Conservation (phyloP, 257 asterid genomes). For the Nicotiana noctiflora region DNA sequence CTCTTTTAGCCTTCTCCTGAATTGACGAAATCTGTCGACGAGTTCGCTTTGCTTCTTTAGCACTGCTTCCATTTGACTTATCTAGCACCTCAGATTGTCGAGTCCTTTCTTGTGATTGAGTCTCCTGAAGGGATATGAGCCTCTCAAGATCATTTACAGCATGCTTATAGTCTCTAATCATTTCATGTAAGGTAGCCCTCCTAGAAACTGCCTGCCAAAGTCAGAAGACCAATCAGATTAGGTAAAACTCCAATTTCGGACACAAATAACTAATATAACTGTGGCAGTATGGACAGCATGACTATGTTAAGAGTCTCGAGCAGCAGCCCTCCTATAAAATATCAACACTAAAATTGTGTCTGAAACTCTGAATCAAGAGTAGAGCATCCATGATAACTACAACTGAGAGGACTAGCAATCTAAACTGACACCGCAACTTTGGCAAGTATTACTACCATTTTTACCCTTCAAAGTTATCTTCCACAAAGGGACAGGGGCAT, state of each 20-base stretch:
- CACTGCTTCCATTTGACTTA: slow-evolving; percentile 45
- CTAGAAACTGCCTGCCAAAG: slow-evolving; percentile 74
- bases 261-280: background rate
- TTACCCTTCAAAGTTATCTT: background rate
- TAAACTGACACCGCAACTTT: background rate
- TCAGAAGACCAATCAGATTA: background rate
- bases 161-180: slow-evolving; percentile 82
- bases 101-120: slow-evolving; percentile 37
- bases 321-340: background rate
- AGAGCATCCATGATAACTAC: background rate
- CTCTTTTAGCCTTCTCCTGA: slow-evolving; percentile 64
- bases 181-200: slow-evolving; percentile 85
- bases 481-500: background rate
- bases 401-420: background rate
- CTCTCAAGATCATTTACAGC: slow-evolving; percentile 64
- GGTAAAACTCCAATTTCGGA: background rate
- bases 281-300: background rate
- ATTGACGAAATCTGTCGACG: slow-evolving; percentile 50
- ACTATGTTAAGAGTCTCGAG: background rate
- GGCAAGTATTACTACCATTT: background rate
- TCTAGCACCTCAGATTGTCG: slow-evolving; percentile 26
- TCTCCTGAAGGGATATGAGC: slow-evolving; percentile 59
- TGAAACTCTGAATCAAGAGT: no score
- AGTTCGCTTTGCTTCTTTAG: slow-evolving; percentile 58
- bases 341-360: background rate